Evolutionary conservation across 345 rosid genomes (phyloP), one percentile per base, ranked within the genome.

Genomic region (Excoecaria agallocha): DNA sequence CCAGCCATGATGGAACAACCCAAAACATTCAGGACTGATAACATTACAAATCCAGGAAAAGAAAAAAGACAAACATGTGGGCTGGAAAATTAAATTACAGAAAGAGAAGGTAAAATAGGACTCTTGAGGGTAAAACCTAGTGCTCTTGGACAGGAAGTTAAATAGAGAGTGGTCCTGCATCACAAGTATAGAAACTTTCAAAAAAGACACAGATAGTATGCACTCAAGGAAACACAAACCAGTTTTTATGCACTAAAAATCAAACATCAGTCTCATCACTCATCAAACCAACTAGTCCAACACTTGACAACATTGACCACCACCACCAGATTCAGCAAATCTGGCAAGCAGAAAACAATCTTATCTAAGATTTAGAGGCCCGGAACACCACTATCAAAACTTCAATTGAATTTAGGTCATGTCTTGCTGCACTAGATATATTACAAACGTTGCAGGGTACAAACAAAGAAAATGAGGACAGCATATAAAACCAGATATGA

Each of bases 311-410:
- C 43, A 59, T 60, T 65, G 57, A 17, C 63, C 71, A 68, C 35
- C 20, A 56, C 65, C 54, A 11, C 38, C 38, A 69, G 17, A 6
- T 52, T 20, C 50, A 57, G 15, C 59, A 15, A 20, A 25, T 38
- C 69, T 54, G 48, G 45, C 19, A 37, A 19, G 30, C 8, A 57
- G 30, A 49, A 68, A 65, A 46, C 55, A 78, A 78, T 67, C 81
- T n/a, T 51, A 43, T 11, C 25, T 46, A 48, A 68, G 77, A 72
- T 73, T 71, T 61, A 50, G 66, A 41, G 17, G 51, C 25, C 22
- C 63, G 71, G 70, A 58, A 68, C 61, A 70, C 76, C 84, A 68
- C 68, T 60, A 68, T 68, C 84, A 51, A 62, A 52, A 59, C 62
- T 48, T 39, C 20, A 37, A 61, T 52, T 37, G 20, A 55, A 65